These are phyloP conservation scores for Boletus rubroflammeus DNA, from an alignment of 768 basidiomycete species.

Conservation along the genomic window DNA sequence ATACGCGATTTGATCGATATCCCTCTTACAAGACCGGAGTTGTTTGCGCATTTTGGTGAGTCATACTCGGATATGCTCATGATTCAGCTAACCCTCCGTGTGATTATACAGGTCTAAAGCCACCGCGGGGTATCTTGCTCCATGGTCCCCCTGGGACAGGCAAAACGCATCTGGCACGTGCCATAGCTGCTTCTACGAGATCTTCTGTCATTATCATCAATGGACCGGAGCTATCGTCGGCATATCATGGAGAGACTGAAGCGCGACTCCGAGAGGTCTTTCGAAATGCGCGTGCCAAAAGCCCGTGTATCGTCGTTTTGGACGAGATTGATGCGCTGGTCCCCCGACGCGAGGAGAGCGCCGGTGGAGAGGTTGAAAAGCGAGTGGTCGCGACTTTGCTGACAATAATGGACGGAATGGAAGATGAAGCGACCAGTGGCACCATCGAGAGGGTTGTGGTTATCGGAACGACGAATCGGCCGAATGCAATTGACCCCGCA, in stretches of 20 bases:
- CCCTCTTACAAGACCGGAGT: slow-evolving; percentile 75
- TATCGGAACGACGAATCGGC: slow-evolving; percentile 93
- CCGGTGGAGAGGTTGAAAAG: slow-evolving; percentile 93
- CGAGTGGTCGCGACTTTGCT: slow-evolving; percentile 93
- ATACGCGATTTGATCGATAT: slow-evolving; percentile 85
- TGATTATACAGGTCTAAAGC: slow-evolving; percentile 68
- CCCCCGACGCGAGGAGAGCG: slow-evolving; percentile 83
- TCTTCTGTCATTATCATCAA: slow-evolving; percentile 92
- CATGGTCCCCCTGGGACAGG: slow-evolving; percentile 98
- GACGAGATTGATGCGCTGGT: slow-evolving; percentile 97
- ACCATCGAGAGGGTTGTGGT: slow-evolving; percentile 71
- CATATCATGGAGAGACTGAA: slow-evolving; percentile 97
- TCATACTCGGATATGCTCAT: neutral
- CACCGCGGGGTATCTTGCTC: slow-evolving; percentile 91
- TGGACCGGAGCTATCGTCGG: slow-evolving; percentile 91
- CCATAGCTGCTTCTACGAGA: slow-evolving; percentile 83
- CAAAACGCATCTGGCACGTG: slow-evolving; percentile 93
- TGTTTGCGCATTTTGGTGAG: slow-evolving; percentile 74
- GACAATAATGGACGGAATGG: slow-evolving; percentile 92
- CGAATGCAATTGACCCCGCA: slow-evolving; percentile 94
- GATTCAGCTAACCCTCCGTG: slow-evolving; percentile 15
- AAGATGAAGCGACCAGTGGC: slow-evolving; percentile 41
- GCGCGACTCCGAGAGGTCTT: slow-evolving; percentile 87
- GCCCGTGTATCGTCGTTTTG: slow-evolving; percentile 90
- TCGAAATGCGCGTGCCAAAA: slow-evolving; percentile 71